phyloP scores from a whole-genome alignment of 116 monocot species.

The Posidonia oceanica region DNA sequence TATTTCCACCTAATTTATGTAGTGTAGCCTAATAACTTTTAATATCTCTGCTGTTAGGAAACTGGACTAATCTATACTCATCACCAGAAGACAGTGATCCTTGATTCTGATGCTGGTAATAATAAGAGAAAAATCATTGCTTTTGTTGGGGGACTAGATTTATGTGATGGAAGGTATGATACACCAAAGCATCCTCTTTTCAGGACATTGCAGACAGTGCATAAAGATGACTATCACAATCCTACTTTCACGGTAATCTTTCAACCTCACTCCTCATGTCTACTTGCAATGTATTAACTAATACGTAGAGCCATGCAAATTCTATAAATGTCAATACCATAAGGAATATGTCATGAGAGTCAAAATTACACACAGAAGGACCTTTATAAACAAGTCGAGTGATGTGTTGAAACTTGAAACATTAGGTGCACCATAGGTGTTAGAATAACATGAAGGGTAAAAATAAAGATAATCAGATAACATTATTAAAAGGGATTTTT shows the following conservation, averaged over 20 bases:
- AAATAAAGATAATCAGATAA: too few relatives aligned
- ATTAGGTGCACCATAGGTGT: too few relatives aligned
- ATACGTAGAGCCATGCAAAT: too few relatives aligned
- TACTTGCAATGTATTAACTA: too few relatives aligned
- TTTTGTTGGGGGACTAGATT: constrained; percentile 88
- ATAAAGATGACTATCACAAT: constrained; percentile 85
- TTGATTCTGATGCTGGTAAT: constrained; percentile 73
- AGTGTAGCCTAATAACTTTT: background rate
- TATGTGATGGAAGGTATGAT: constrained; percentile 88
- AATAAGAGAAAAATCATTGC: constrained; percentile 60
- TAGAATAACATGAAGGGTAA: too few relatives aligned
- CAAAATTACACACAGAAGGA: too few relatives aligned
- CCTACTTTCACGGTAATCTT: constrained; percentile 23
- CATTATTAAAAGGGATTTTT: too few relatives aligned
- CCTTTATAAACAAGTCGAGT: too few relatives aligned
- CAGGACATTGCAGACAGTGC: constrained; percentile 59
- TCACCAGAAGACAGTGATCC: constrained; percentile 84
- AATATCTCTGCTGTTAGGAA: constrained; percentile 33
- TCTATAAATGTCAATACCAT: too few relatives aligned
- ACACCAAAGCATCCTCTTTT: constrained; percentile 65
- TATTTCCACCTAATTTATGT: background rate
- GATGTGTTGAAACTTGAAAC: too few relatives aligned
- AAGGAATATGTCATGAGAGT: too few relatives aligned
- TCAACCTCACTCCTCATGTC: background rate
- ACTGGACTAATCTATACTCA: constrained; percentile 74